Base-by-base conservation (phyloP, 1,139 yeast species). In the Suhomyces coccinellae region DNA sequence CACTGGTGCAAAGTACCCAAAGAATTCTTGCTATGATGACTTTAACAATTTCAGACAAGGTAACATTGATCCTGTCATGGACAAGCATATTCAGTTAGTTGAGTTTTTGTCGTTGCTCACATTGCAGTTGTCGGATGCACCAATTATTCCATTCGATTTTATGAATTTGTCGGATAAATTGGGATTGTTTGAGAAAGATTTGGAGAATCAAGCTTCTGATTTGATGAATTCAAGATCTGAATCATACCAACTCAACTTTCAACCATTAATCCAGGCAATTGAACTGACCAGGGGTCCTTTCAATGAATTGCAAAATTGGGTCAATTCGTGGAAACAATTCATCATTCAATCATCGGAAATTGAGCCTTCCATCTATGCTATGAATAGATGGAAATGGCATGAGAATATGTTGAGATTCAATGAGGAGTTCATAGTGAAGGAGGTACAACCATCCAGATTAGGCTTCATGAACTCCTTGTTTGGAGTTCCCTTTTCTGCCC, bases 371-470 rank as follows among this genome's bases (percentile, higher is more conserved):
- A 63, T 85, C 38, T 69, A 86, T 46, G 78, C 91, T 0, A 77
- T 83, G 48, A 82, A 80, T 53, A 74, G 98, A 56, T 80, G 89
- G 85, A 80, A 79, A 49, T 86, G 95, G 89, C 91, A 91, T 65
- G 76, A 82, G 27, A 80, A 81, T 50, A 66, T 89, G 59, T 65
- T 80, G 14, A 65, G 69, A 14, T 73, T 88, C 46, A 87, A 83
- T 52, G 69, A 72, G 20, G 72, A 86, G 52, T 57, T 83, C 22
- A 66, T 71, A 15, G 34, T 38, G 15, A 39, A 38, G 10, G 41
- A 46, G 3, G 17, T 32, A 5, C 65, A 71, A 4, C 76, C 77
- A 4, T 61, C 67, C 6, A 73, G 96, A 38, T 72, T 80, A 16
- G 91, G 95, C 71, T 87, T 80, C 58, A 74, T 77, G 57, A 90